Conservation (phyloP, 108 stramenopile species). For the Seminavis robusta region DNA sequence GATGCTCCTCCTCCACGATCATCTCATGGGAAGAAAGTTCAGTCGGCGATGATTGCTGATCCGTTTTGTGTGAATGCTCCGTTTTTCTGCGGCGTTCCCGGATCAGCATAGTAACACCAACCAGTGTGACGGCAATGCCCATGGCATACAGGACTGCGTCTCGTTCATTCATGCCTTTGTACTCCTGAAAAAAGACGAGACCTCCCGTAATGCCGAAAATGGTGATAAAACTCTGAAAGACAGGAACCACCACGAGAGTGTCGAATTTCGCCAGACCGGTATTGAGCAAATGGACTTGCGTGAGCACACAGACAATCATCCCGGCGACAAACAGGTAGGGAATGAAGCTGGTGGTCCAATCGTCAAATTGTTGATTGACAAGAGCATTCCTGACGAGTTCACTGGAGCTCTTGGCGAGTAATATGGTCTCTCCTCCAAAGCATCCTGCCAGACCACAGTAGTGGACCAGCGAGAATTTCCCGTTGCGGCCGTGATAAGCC, state of each 20-base stretch:
- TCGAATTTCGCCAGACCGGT: conserved; percentile 38
- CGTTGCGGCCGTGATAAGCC: background rate
- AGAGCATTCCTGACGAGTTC: conserved; percentile 43
- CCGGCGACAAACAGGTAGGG: conserved; percentile 17
- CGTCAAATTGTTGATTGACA: conserved; percentile 8
- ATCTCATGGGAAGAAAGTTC: too few relatives aligned
- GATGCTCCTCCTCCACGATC: too few relatives aligned
- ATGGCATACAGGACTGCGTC: too few relatives aligned
- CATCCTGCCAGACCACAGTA: conserved; percentile 37
- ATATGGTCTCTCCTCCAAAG: conserved; percentile 34
- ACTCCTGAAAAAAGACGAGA: conserved; percentile 45
- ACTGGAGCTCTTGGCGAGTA: conserved; percentile 34
- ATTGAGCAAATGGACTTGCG: conserved; percentile 40
- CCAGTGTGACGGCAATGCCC: too few relatives aligned
- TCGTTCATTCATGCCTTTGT: too few relatives aligned
- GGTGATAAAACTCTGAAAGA: conserved; percentile 42
- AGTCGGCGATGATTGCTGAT: too few relatives aligned
- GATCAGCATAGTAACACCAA: too few relatives aligned
- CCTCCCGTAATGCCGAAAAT: conserved; percentile 31
- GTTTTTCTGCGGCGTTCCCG: too few relatives aligned
- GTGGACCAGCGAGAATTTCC: conserved; percentile 1
- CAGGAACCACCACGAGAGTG: conserved; percentile 30
- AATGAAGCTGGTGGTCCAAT: too few relatives aligned
- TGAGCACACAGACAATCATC: conserved; percentile 19
- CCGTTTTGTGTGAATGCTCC: too few relatives aligned